These are phyloP conservation scores for Citrus trifoliata DNA, from an alignment of 345 rosid genomes.

Conservation along the genomic window DNA sequence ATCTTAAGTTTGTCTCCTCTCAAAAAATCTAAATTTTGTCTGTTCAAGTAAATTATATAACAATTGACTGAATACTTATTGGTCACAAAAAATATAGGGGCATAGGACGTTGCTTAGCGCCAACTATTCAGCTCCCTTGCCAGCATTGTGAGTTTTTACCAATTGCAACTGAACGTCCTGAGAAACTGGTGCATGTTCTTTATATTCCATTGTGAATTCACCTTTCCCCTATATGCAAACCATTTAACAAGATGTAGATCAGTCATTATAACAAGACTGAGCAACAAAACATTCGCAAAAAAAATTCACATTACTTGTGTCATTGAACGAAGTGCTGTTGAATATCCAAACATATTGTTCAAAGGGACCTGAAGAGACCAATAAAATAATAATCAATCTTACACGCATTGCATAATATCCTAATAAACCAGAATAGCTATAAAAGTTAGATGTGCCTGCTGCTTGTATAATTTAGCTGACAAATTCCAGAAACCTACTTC, in stretches of 20 bases:
- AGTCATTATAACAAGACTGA: not conserved
- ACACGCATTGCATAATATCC: not conserved
- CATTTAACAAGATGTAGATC: not conserved
- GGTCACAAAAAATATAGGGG: constrained; percentile 6
- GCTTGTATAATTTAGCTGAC: not conserved
- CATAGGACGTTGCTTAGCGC: not conserved
- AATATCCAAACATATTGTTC: constrained; percentile 99
- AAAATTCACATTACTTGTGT: constrained; percentile 54
- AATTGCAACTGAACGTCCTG: constrained; percentile 85
- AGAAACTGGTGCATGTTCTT: constrained; percentile 83
- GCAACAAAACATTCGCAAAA: not conserved
- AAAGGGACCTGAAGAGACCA: constrained; percentile 69
- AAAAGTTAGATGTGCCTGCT: not conserved
- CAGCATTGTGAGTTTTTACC: constrained; percentile 69
- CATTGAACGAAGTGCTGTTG: constrained; percentile 95
- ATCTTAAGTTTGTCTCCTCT: not conserved
- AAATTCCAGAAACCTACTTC: not conserved
- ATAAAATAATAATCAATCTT: not conserved
- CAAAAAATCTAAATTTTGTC: not conserved
- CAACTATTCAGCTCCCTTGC: constrained; percentile 45
- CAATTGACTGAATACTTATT: not conserved
- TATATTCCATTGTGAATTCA: constrained; percentile 98
- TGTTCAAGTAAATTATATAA: not conserved
- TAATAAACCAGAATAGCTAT: not conserved
- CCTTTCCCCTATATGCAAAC: constrained; percentile 71